Evolutionary conservation across 2,329 filamentous ascomycete genomes (phyloP), one percentile per base, ranked within the genome.

Genomic region (Neopestalotiopsis sp.): DNA sequence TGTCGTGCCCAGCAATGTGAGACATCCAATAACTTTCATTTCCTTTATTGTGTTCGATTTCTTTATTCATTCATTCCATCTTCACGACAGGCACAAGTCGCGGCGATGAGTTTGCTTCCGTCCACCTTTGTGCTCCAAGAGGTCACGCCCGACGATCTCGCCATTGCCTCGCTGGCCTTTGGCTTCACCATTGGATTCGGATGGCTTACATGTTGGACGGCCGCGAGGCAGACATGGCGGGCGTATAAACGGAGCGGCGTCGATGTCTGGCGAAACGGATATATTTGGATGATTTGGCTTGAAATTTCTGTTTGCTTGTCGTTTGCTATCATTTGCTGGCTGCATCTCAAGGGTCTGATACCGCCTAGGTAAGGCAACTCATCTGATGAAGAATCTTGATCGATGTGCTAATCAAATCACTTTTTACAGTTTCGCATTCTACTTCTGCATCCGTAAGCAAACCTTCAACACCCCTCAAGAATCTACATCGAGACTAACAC

Each of bases 261-360:
- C 14, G 59, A 34, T 20, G 59, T 62, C 17, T 62, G 30, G 30
- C 28, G 59, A 14, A 62, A 62, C 32, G 34, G 28, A 20, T 62
- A 62, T n/a, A 62, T 62, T 32, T 62, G 59, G 59, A 62, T 62
- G 59, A 62, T 62, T 17, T 62, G 59, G 59, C 30, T 62, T 14
- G 59, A 62, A 20, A 62, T 62, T 12, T 7, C 20, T 6, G 59
- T 62, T 3, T 62, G 59, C 5, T 34, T 62, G 34, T 9, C 59
- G 12, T 62, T 62, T 9, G 34, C 28, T 4, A 62, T 62, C 20
- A 40, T 62, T 13, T 62, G 59, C 9, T 62, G 28, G 28, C 32
- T 62, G 34, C 59, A 62, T n/a, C 59, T 62, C 59, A 62, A 62
- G 34, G 59, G 59, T 34, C 59, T 62, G 7, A 40, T 62, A 34